Conservation (phyloP, 371 early-diverging fungal species). For the Batkoa obscura region DNA sequence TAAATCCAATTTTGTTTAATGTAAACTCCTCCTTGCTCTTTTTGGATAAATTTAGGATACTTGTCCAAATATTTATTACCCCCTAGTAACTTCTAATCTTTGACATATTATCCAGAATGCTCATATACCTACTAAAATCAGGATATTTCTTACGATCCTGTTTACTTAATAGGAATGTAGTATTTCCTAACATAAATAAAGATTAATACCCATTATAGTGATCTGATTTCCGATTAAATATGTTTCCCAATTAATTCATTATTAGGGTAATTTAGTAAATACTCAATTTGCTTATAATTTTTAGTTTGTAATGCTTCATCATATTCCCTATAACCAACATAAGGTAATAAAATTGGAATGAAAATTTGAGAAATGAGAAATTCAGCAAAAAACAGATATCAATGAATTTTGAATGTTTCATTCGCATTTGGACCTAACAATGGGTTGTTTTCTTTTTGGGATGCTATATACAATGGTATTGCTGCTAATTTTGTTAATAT, state of each 20-base stretch:
- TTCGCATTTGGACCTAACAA: constrained; percentile 43
- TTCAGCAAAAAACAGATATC: constrained; percentile 58
- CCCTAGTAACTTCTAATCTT: background rate
- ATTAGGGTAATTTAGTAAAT: constrained; percentile 44
- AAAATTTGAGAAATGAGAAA: constrained; percentile 17
- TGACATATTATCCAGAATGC: background rate
- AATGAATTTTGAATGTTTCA: constrained; percentile 58
- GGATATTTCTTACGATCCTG: constrained; percentile 45
- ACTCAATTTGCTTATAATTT: constrained; percentile 40
- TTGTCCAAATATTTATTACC: background rate
- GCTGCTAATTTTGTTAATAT: constrained; percentile 44
- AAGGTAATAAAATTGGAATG: constrained; percentile 17
- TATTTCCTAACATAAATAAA: constrained; percentile 7
- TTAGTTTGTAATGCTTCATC: constrained; percentile 45
- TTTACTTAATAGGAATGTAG: too few relatives aligned
- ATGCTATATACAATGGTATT: constrained; percentile 71
- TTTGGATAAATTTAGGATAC: background rate
- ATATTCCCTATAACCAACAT: constrained; percentile 35
- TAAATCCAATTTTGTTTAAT: too few relatives aligned
- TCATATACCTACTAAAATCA: constrained; percentile 51
- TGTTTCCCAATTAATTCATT: constrained; percentile 53
- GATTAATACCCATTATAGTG: constrained; percentile 65
- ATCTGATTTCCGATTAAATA: constrained; percentile 79
- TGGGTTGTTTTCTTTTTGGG: constrained; percentile 31
- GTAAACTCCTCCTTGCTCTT: background rate